Percentiles rank a stretch among this genome's conserved stretches.
These are phyloP conservation scores for Diddensiella santjacobensis DNA, from an alignment of 805 yeast genomes.

Conservation along the genomic window DNA sequence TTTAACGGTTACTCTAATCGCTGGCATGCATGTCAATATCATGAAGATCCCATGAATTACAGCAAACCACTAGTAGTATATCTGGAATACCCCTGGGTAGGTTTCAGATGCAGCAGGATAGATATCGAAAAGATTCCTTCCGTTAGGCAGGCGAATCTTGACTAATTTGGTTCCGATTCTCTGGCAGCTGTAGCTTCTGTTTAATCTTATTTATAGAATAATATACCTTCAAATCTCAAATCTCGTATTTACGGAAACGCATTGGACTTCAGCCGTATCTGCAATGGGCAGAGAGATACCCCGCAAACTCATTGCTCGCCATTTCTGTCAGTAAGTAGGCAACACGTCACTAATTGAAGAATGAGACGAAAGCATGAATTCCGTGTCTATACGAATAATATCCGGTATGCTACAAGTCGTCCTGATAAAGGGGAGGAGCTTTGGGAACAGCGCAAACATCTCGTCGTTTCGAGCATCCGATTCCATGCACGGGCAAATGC, in stretches of 20 bases:
- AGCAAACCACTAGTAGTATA: background rate
- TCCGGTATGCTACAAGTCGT: conserved; percentile 25
- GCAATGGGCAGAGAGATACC: too few relatives aligned
- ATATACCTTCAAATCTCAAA: too few relatives aligned
- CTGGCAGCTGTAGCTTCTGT: too few relatives aligned
- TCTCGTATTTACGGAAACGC: too few relatives aligned
- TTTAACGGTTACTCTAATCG: background rate
- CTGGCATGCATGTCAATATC: conserved; percentile 2
- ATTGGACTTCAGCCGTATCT: too few relatives aligned
- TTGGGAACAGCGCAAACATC: conserved; percentile 43
- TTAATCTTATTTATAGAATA: too few relatives aligned
- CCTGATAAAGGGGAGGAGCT: conserved; percentile 38
- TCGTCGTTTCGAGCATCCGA: conserved; percentile 40
- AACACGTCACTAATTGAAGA: too few relatives aligned
- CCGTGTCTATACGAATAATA: conserved; percentile 26
- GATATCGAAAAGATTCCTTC: background rate
- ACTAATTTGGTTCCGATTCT: too few relatives aligned
- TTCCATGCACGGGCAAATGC: conserved; percentile 33
- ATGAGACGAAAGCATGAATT: background rate
- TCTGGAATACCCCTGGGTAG: background rate
- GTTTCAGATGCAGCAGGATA: background rate
- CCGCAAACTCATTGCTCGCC: too few relatives aligned
- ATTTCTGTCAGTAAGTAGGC: too few relatives aligned
- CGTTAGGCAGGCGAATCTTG: too few relatives aligned
- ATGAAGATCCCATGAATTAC: conserved; percentile 2